A percentile compares a stretch with the other conserved stretches of the same genome.
Conservation (phyloP, 2,329 filamentous ascomycete species). For the Cordyceps militaris region DNA sequence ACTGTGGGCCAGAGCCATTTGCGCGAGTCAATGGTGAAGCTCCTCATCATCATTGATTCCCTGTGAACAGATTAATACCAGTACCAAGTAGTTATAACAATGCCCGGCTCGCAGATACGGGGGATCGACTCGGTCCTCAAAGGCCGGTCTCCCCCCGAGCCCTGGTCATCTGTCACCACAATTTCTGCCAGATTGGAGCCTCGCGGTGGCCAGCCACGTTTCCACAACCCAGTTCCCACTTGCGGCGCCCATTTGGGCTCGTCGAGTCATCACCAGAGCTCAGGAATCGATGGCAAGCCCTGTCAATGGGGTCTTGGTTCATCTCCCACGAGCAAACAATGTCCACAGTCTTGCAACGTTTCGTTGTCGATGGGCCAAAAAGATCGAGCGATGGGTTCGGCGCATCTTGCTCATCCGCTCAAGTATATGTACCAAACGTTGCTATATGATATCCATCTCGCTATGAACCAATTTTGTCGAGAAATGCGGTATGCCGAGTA, state of each 20-base stretch:
- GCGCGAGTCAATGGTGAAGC: conserved; percentile 3
- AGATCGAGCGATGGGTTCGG: not conserved
- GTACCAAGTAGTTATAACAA: not conserved
- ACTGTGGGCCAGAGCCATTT: not conserved
- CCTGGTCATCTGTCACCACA: conserved; percentile 3
- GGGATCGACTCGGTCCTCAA: conserved; percentile 4
- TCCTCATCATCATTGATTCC: not conserved
- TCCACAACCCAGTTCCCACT: not conserved
- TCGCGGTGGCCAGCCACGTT: not conserved
- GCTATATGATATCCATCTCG: not conserved
- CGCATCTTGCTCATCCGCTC: not conserved
- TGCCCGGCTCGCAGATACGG: not conserved
- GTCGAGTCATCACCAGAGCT: not conserved
- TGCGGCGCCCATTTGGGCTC: not conserved
- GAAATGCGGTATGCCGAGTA: no score
- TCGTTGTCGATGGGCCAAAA: not conserved
- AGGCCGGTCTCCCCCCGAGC: not conserved
- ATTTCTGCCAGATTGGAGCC: conserved; percentile 6
- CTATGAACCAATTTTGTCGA: not conserved
- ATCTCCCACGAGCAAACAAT: not conserved
- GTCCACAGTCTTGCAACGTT: not conserved
- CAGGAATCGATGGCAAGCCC: not conserved
- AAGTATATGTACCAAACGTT: no score
- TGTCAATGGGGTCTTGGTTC: not conserved
- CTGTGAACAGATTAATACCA: no score